Evolutionary conservation across 2,329 filamentous ascomycete species (phyloP).

Genomic region (Aspergillus unguis): DNA sequence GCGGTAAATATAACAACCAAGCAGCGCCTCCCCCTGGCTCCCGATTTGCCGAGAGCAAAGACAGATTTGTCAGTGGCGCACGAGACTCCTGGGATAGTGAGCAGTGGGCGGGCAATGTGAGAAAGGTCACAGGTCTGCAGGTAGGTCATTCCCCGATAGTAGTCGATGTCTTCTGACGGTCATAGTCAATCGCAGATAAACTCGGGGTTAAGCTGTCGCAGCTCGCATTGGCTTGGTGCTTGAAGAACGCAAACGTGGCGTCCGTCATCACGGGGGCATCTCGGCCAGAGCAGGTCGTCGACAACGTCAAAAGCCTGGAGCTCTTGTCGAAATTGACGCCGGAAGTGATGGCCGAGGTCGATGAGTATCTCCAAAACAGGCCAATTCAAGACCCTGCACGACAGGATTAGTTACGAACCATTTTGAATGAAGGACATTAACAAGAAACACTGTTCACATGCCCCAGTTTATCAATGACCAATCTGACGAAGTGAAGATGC

Average conservation of each 20-base stretch:
- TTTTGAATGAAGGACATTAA: too few relatives aligned
- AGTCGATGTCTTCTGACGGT: not conserved
- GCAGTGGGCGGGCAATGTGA: constrained; percentile 45
- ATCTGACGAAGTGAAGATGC: not conserved
- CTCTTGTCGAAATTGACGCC: constrained; percentile 1
- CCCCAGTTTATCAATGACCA: constrained; percentile 9
- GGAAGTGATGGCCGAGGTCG: constrained; percentile 1
- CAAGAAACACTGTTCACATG: not conserved
- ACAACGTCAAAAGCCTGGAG: constrained; percentile 18
- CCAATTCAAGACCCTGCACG: constrained; percentile 1
- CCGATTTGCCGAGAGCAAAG: constrained; percentile 54
- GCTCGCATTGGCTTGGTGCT: constrained; percentile 57
- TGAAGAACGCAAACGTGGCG: constrained; percentile 57
- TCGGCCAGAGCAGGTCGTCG: constrained; percentile 42
- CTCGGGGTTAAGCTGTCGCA: constrained; percentile 52
- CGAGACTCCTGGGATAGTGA: constrained; percentile 46
- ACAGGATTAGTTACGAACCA: not conserved
- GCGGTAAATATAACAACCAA: constrained; percentile 65
- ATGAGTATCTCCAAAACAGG: constrained; percentile 4
- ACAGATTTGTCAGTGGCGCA: constrained; percentile 54
- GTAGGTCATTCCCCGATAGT: constrained; percentile 5
- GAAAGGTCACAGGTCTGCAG: constrained; percentile 54
- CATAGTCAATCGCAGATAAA: constrained; percentile 33
- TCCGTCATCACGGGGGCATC: constrained; percentile 44
- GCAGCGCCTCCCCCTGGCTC: constrained; percentile 54